A percentile compares a stretch with the other conserved stretches of the same genome.
These are phyloP conservation scores for Magnusiomyces tetraspermus DNA, from an alignment of 1,139 yeast genomes.

Conservation along the genomic window DNA sequence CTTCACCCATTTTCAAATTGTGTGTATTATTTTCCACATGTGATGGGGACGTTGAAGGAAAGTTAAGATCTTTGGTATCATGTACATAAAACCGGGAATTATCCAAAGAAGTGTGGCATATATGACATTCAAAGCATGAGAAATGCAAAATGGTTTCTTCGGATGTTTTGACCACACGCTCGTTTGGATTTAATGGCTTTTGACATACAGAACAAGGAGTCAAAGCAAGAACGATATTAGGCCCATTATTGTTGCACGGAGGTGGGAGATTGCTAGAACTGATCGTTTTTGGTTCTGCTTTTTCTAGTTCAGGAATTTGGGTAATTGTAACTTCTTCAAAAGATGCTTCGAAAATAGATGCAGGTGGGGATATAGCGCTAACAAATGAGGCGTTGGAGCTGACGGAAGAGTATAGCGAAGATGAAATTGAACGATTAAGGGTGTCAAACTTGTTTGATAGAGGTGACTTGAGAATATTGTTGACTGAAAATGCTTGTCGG, in stretches of 20 bases:
- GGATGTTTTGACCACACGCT: conserved; percentile 21
- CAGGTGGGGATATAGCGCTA: background rate
- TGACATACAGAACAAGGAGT: conserved; percentile 14
- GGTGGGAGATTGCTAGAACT: background rate
- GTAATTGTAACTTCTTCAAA: no score
- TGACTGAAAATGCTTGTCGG: no score
- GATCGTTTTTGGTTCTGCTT: background rate
- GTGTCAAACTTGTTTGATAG: no score
- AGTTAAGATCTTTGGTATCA: background rate
- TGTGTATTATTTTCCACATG: background rate
- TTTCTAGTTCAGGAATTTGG: background rate
- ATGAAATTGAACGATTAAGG: background rate
- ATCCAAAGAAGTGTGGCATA: conserved; percentile 27
- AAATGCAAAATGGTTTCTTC: conserved; percentile 24
- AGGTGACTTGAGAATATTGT: no score
- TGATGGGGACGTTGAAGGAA: no score
- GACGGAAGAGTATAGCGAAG: background rate
- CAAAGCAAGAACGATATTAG: no score
- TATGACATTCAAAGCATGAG: conserved; percentile 27
- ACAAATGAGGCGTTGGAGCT: background rate
- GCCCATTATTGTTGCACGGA: no score
- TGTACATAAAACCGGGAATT: conserved; percentile 28
- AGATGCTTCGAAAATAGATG: no score
- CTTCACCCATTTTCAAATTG: background rate
- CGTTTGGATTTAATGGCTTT: conserved; percentile 17